Evolutionary conservation across 352 stramenopile species (phyloP).

Genomic region (Pythium biforme): DNA sequence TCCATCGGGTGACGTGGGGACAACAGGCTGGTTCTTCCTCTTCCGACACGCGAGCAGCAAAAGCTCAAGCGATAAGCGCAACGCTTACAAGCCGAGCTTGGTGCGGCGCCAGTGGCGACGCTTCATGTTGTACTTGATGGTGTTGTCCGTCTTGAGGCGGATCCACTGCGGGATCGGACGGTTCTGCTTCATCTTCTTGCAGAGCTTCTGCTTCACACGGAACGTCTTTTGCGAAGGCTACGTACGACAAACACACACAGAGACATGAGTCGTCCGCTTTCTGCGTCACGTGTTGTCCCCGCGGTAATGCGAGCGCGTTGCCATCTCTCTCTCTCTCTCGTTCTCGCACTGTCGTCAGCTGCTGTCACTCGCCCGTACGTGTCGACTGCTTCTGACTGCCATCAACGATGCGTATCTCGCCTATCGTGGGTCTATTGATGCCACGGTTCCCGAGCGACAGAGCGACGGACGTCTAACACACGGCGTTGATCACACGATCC

Average conservation of each 20-base stretch:
- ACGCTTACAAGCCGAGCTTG: slow-evolving; percentile 99
- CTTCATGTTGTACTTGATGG: slow-evolving; percentile 99
- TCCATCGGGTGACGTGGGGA: too few relatives aligned
- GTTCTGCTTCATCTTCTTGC: slow-evolving; percentile 99
- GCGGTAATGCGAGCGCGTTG: too few relatives aligned
- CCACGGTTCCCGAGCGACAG: too few relatives aligned
- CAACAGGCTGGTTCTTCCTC: slow-evolving; percentile 25
- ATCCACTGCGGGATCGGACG: slow-evolving; percentile 99
- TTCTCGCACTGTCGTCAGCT: too few relatives aligned
- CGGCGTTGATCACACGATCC: too few relatives aligned
- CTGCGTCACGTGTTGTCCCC: background rate
- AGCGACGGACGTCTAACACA: too few relatives aligned
- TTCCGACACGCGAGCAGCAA: slow-evolving; percentile 20
- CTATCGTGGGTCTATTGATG: too few relatives aligned
- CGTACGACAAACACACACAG: background rate
- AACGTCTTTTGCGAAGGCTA: slow-evolving; percentile 99
- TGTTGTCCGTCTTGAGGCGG: slow-evolving; percentile 99
- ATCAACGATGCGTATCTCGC: too few relatives aligned
- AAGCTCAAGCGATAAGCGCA: slow-evolving; percentile 13
- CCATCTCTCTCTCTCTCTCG: too few relatives aligned
- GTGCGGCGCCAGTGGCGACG: slow-evolving; percentile 99
- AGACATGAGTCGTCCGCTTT: background rate
- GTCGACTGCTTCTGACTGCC: too few relatives aligned
- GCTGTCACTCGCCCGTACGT: too few relatives aligned
- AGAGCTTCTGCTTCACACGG: slow-evolving; percentile 99